phyloP scores from a whole-genome alignment of 140 eudicot genomes.

The Anethum foeniculum region DNA sequence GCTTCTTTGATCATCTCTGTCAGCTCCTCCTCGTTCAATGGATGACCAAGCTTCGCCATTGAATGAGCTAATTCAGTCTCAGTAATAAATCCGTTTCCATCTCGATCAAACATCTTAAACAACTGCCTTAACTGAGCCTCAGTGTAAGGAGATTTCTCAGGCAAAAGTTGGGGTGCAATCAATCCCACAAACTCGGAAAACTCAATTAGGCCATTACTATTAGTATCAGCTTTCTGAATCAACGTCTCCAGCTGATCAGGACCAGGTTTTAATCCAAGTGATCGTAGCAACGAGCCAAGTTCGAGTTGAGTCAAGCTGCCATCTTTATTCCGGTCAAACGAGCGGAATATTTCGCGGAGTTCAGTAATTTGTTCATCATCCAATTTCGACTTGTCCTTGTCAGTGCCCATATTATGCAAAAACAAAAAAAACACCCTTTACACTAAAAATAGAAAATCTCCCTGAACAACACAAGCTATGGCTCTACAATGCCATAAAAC shows the following conservation, averaged over 20 bases:
- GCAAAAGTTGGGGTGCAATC: slow-evolving; percentile 83
- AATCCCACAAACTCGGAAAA: slow-evolving; percentile 85
- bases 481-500: neutral
- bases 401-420: slow-evolving; percentile 25
- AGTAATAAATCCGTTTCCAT: slow-evolving; percentile 79
- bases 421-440: slow-evolving; percentile 6
- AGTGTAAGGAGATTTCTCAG: slow-evolving; percentile 74
- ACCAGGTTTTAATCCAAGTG: slow-evolving; percentile 80
- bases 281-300: slow-evolving; percentile 76
- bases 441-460: neutral
- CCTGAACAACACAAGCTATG: neutral
- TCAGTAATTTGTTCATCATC: slow-evolving; percentile 80
- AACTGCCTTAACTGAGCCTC: slow-evolving; percentile 73
- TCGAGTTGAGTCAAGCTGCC: slow-evolving; percentile 91
- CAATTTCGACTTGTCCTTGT: slow-evolving; percentile 37
- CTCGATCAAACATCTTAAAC: slow-evolving; percentile 86
- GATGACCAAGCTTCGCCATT: slow-evolving; percentile 89
- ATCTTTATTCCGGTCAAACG: slow-evolving; percentile 90
- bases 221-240: slow-evolving; percentile 82
- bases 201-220: slow-evolving; percentile 80
- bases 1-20: slow-evolving; percentile 93
- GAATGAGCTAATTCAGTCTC: slow-evolving; percentile 90
- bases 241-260: slow-evolving; percentile 83
- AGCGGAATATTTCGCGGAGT: slow-evolving; percentile 84
- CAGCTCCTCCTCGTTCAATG: slow-evolving; percentile 82